Evolutionary conservation across 108 stramenopile genomes (phyloP).

Genomic region (Cyclotella baltica): DNA sequence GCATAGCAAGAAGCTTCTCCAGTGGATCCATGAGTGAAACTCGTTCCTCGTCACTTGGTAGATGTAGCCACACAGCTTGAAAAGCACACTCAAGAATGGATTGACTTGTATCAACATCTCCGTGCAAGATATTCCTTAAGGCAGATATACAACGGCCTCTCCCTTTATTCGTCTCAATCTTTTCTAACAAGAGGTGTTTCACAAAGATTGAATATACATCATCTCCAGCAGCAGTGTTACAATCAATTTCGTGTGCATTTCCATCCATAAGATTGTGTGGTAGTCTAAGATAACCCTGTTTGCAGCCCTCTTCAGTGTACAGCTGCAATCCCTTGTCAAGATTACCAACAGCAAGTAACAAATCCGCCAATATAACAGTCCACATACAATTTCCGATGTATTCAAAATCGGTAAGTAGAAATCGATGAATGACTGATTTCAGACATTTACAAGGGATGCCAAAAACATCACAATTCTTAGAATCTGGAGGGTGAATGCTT

Average conservation of each 20-base stretch:
- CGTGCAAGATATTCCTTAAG: slow-evolving; percentile 63
- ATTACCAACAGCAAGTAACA: slow-evolving; percentile 48
- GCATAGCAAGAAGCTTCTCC: slow-evolving; percentile 70
- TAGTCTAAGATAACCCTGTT: slow-evolving; percentile 15
- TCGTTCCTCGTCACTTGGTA: slow-evolving; percentile 57
- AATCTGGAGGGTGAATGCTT: not conserved
- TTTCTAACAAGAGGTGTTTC: slow-evolving; percentile 29
- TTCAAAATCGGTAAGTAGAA: slow-evolving; percentile 75
- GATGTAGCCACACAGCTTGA: slow-evolving; percentile 59
- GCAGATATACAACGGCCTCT: slow-evolving; percentile 56
- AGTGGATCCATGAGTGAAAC: slow-evolving; percentile 54
- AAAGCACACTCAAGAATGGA: slow-evolving; percentile 62
- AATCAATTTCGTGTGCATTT: slow-evolving; percentile 1
- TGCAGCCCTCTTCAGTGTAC: not conserved
- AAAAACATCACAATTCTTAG: slow-evolving; percentile 22
- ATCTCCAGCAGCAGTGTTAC: not conserved
- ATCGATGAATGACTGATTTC: slow-evolving; percentile 59
- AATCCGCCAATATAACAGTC: slow-evolving; percentile 73
- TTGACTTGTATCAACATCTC: slow-evolving; percentile 57
- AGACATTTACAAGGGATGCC: slow-evolving; percentile 24
- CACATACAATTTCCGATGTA: slow-evolving; percentile 72
- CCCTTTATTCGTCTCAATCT: slow-evolving; percentile 26
- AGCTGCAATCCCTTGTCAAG: slow-evolving; percentile 12
- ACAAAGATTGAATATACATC: slow-evolving; percentile 37
- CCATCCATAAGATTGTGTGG: not conserved